Percentiles rank a stretch among this genome's conserved stretches.
These are phyloP conservation scores for Misopates orontium DNA, from an alignment of 257 asterid genomes.

Conservation along the genomic window DNA sequence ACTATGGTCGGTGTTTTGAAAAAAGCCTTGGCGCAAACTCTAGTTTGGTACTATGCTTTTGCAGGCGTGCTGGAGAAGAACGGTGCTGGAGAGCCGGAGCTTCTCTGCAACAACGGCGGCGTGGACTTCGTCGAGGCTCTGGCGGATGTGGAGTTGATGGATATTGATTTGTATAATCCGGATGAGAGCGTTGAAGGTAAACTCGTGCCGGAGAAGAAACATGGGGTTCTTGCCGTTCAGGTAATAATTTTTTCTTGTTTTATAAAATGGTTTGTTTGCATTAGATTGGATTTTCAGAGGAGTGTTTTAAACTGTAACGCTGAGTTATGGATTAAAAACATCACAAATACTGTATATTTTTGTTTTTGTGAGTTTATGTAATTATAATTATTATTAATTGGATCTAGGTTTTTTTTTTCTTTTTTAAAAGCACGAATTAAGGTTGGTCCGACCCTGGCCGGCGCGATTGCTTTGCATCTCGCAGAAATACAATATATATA, in stretches of 20 bases:
- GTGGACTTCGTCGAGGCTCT: conserved; percentile 58
- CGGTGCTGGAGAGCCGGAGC: conserved; percentile 58
- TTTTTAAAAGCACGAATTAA: too few relatives aligned
- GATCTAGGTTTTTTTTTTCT: too few relatives aligned
- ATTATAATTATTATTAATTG: too few relatives aligned
- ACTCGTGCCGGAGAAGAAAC: conserved; percentile 53
- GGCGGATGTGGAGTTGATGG: conserved; percentile 47
- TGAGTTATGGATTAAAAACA: too few relatives aligned
- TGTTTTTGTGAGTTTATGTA: too few relatives aligned
- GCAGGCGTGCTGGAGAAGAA: conserved; percentile 49
- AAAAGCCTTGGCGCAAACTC: conserved; percentile 49
- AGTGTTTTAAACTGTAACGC: too few relatives aligned
- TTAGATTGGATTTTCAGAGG: neutral
- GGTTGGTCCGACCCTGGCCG: too few relatives aligned
- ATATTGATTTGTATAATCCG: conserved; percentile 53
- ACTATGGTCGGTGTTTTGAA: conserved; percentile 37
- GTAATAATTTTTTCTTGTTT: conserved; percentile 21
- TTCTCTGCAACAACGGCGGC: conserved; percentile 66
- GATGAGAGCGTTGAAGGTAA: conserved; percentile 53
- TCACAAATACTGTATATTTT: too few relatives aligned
- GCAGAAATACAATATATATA: too few relatives aligned
- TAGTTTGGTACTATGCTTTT: conserved; percentile 49
- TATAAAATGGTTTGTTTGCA: too few relatives aligned
- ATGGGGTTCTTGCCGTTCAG: conserved; percentile 66
- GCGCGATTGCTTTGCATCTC: too few relatives aligned